Conservation (phyloP, 257 asterid species). For the Penstemon eatonii region DNA sequence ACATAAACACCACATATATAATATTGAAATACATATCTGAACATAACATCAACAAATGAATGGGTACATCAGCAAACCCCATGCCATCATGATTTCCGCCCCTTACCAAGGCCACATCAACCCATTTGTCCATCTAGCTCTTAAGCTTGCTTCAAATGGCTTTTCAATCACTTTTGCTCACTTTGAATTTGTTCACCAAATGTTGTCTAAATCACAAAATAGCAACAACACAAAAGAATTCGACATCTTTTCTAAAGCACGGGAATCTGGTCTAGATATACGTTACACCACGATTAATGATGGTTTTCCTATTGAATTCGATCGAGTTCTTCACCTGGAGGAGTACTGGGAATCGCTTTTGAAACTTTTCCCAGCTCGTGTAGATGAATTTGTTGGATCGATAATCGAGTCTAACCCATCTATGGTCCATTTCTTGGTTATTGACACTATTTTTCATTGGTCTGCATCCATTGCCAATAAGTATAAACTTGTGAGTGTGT, state of each 20-base stretch:
- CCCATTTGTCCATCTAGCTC: slow-evolving; percentile 64
- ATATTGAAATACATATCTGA: too few relatives aligned
- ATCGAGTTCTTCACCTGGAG: slow-evolving; percentile 24
- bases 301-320: slow-evolving; percentile 38
- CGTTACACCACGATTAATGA: slow-evolving; percentile 36
- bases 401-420: slow-evolving; percentile 25
- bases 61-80: too few relatives aligned
- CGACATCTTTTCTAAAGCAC: slow-evolving; percentile 29
- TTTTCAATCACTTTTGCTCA: slow-evolving; percentile 65
- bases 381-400: slow-evolving; percentile 34
- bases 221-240: neutral
- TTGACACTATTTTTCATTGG: too few relatives aligned
- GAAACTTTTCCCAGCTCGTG: slow-evolving; percentile 31
- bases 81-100: too few relatives aligned
- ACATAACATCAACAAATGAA: too few relatives aligned
- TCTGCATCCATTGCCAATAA: too few relatives aligned
- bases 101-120: too few relatives aligned
- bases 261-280: slow-evolving; percentile 34
- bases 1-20: too few relatives aligned
- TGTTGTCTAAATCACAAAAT: slow-evolving; percentile 45
- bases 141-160: slow-evolving; percentile 70
- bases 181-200: slow-evolving; percentile 51
- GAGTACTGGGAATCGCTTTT: slow-evolving; percentile 19
- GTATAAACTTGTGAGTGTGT: too few relatives aligned
- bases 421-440: too few relatives aligned